phyloP scores from a whole-genome alignment of 306 rosid genomes.

The Ochetophila trinervis region DNA sequence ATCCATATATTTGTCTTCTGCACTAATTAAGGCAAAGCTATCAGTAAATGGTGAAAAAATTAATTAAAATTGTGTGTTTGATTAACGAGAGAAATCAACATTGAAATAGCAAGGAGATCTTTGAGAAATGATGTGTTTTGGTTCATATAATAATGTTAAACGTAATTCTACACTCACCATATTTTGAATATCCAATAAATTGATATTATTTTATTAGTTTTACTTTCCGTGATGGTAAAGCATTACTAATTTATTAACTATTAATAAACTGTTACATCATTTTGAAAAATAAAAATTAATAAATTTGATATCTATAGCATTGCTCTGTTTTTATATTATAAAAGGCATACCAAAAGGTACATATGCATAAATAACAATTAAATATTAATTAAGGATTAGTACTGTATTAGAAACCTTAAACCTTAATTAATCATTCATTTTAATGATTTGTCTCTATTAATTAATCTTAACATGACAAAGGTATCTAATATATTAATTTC shows the following conservation, averaged over 20 bases:
- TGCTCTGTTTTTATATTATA: not conserved
- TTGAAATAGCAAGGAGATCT: slow-evolving; percentile 10
- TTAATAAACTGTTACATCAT: no score
- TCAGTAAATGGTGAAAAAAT: slow-evolving; percentile 11
- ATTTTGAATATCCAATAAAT: no score
- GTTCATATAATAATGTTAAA: not conserved
- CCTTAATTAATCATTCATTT: slow-evolving; percentile 31
- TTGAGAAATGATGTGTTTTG: not conserved
- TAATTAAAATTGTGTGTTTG: not conserved
- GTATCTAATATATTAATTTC: slow-evolving; percentile 10
- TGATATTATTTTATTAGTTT: no score
- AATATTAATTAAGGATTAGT: slow-evolving; percentile 15
- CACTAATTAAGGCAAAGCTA: slow-evolving; percentile 15
- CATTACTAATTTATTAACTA: no score
- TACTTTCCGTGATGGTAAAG: no score
- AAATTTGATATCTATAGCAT: no score
- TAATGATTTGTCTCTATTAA: slow-evolving; percentile 37
- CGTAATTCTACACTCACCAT: no score
- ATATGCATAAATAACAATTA: slow-evolving; percentile 22
- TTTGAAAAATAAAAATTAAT: no score
- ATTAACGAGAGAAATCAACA: not conserved
- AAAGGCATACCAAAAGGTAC: slow-evolving; percentile 31
- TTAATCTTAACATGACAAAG: slow-evolving; percentile 21
- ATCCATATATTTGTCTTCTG: slow-evolving; percentile 25
- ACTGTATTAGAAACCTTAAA: slow-evolving; percentile 29